Evolutionary conservation across 2,329 filamentous ascomycete species (phyloP).

Genomic region (Paramyrothecium sp.): DNA sequence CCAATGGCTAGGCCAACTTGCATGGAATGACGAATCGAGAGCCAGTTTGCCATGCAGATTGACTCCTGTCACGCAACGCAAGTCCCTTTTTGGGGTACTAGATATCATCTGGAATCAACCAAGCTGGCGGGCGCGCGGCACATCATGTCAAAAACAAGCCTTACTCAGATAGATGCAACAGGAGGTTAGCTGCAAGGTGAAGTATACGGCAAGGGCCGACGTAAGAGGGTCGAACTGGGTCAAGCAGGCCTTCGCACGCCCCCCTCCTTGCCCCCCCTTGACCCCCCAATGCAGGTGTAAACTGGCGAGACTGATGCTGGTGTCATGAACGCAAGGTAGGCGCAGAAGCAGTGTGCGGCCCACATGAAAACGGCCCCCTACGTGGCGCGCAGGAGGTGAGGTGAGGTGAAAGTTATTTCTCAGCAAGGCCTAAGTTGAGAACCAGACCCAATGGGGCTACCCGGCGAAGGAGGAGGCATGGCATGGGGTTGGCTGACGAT

Average conservation of each 20-base stretch:
- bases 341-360: not conserved
- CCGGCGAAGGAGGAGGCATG: not conserved
- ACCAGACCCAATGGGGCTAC: not conserved
- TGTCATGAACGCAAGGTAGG: not conserved
- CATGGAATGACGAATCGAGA: not conserved
- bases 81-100: not conserved
- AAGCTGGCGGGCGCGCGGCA: not conserved
- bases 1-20: not conserved
- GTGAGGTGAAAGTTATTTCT: not conserved
- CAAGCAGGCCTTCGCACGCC: not conserved
- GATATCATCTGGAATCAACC: not conserved
- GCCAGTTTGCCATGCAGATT: not conserved
- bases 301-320: not conserved
- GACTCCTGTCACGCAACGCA: not conserved
- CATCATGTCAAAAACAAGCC: not conserved
- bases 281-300: not conserved
- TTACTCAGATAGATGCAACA: not conserved
- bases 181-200: not conserved
- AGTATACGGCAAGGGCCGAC: not conserved
- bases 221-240: not conserved
- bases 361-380: constrained; percentile 2
- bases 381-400: not conserved
- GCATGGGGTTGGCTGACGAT: not conserved
- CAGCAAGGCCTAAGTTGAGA: not conserved
- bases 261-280: not conserved